Conservation (phyloP, 768 basidiomycete genomes). For the Rhodosporidiobolus sp. region DNA sequence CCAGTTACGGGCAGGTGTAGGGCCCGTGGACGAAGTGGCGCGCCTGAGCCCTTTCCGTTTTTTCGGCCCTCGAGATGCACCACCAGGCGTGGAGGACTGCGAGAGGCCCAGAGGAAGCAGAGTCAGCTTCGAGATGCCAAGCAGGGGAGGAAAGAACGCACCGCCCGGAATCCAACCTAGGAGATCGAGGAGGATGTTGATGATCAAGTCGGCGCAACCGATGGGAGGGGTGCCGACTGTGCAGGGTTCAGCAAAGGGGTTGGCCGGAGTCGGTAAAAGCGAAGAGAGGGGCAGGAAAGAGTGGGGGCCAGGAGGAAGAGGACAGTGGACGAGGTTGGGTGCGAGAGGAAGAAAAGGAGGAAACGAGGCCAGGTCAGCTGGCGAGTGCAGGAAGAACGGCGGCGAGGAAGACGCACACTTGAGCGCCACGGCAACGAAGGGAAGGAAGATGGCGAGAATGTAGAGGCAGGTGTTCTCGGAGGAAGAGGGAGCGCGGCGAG, state of each 20-base stretch:
- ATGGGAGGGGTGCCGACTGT: background rate
- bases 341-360: background rate
- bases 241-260: too few species aligned
- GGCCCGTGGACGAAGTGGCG: background rate
- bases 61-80: conserved; percentile 3
- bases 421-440: background rate
- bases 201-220: conserved; percentile 2
- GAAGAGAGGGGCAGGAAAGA: too few species aligned
- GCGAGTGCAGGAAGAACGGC: background rate
- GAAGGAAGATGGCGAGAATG: background rate
- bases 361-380: background rate
- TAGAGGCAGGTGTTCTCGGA: background rate
- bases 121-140: too few species aligned
- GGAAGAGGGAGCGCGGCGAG: too few species aligned
- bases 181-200: background rate
- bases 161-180: conserved; percentile 13
- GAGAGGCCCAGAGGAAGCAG: too few species aligned
- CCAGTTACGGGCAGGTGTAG: background rate
- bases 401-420: too few species aligned
- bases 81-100: conserved; percentile 18
- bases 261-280: too few species aligned
- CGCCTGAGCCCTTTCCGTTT: background rate
- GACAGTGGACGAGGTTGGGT: too few species aligned
- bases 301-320: too few species aligned
- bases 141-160: background rate